Base-by-base conservation (phyloP, 192 early-diverging fungal genomes). In the Coemansia sp. region DNA sequence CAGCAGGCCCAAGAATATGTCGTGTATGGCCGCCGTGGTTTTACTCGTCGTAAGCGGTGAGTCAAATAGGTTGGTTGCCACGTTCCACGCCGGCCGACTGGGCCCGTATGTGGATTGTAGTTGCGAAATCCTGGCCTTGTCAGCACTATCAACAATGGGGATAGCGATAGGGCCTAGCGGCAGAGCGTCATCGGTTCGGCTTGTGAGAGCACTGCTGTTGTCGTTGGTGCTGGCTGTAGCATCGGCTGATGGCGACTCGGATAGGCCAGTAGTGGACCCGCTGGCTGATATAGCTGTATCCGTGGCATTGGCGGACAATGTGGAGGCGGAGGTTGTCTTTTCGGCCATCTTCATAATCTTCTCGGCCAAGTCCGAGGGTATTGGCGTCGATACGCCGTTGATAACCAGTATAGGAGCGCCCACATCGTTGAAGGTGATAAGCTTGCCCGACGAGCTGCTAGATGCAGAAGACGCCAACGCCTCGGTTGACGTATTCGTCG, bases 381-480 rank as follows among this genome's bases (percentile, higher is more conserved):
- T 23, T 7, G 68, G 9, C 3, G 80, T 72, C 4, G 80, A 72
- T 13, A 71, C 67, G 28, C 80, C 80, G 44, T 69, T 53, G 26
- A 77, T 21, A 30, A 82, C 61, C 66, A 76, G 59, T 60, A 74
- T 77, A 4, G 80, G 80, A 19, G 53, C 72, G 49, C 80, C 80
- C 17, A 72, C 52, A 55, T 63, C 67, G 69, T 82, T 68, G 60
- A 82, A 82, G n/a, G 77, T n/a, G 37, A 82, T 82, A 3, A 69
- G 67, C 37, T 72, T 82, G 21, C 64, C 63, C 9, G 38, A 28
- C 37, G 32, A 26, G 44, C 32, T 66, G 23, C 23, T 72, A 7
- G 68, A 53, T 49, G 49, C 53, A 30, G 39, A 59, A 26, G 72
- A 13, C 11, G 70, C 13, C 10, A 66, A 43, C 1, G 43, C 17